Percentiles rank a stretch among this genome's conserved stretches.
These are phyloP conservation scores for Talaromyces sp. DNA, from an alignment of 2,329 filamentous ascomycete species.

Conservation along the genomic window DNA sequence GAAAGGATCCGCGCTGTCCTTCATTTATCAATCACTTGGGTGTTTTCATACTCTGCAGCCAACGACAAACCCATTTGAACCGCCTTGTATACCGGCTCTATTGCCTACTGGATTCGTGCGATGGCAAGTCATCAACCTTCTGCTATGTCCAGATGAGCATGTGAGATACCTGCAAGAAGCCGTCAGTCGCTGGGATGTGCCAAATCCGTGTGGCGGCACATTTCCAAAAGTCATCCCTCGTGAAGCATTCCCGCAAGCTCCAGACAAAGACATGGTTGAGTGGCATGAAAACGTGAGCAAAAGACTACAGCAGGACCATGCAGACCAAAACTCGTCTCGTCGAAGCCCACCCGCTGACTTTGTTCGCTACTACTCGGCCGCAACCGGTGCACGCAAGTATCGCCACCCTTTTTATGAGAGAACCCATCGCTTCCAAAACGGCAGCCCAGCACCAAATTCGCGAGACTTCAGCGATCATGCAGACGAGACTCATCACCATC, in stretches of 20 bases:
- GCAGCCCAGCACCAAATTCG: not conserved
- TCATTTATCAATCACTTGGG: conserved; percentile 87
- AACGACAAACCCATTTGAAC: conserved; percentile 63
- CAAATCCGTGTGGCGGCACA: conserved; percentile 60
- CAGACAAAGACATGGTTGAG: conserved; percentile 74
- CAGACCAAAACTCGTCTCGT: conserved; percentile 39
- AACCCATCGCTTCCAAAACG: not conserved
- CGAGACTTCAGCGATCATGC: conserved; percentile 14
- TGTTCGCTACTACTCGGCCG: conserved; percentile 24
- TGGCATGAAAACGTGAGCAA: conserved; percentile 82
- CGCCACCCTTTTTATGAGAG: conserved; percentile 20
- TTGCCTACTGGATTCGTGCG: conserved; percentile 81
- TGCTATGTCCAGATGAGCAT: conserved; percentile 85
- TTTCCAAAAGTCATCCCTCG: conserved; percentile 64
- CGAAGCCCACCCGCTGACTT: conserved; percentile 19
- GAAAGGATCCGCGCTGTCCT: conserved; percentile 71
- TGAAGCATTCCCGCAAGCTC: conserved; percentile 65
- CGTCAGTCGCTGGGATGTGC: conserved; percentile 71
- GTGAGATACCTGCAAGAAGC: conserved; percentile 78
- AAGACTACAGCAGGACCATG: conserved; percentile 62
- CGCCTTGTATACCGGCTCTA: conserved; percentile 76
- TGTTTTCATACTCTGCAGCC: conserved; percentile 86
- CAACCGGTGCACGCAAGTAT: conserved; percentile 33
- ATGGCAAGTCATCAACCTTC: conserved; percentile 88
- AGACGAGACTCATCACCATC: conserved; percentile 9